A percentile compares a stretch with the other conserved stretches of the same genome.
These are phyloP conservation scores for Fusarium neocosmosporiellum DNA, from an alignment of 2,329 filamentous ascomycete species.

Conservation along the genomic window DNA sequence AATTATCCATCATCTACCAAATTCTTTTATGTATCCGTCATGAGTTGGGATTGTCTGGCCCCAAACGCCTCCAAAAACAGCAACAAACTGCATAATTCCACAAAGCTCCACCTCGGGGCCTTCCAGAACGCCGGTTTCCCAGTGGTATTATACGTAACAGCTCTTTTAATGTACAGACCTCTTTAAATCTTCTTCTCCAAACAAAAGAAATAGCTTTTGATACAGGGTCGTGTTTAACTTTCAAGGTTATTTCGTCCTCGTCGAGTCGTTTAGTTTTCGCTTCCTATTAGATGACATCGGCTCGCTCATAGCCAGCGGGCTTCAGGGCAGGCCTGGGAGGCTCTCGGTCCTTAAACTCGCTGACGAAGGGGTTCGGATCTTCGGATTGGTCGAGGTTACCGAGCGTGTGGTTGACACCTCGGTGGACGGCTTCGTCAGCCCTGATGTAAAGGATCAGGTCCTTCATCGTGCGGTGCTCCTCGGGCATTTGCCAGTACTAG, in stretches of 20 bases:
- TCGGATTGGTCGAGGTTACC: constrained; percentile 85
- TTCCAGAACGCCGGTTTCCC: constrained; percentile 14
- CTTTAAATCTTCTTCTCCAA: background rate
- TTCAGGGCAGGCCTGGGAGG: constrained; percentile 74
- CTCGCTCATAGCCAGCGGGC: constrained; percentile 82
- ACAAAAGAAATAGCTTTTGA: constrained; percentile 3
- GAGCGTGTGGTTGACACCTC: constrained; percentile 96
- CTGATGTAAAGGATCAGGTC: constrained; percentile 90
- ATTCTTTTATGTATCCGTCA: background rate
- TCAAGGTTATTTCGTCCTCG: background rate
- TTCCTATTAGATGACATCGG: constrained; percentile 74
- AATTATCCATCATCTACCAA: background rate
- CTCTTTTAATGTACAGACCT: background rate
- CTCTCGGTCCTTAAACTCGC: constrained; percentile 77
- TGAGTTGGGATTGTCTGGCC: constrained; percentile 27
- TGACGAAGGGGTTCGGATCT: constrained; percentile 94
- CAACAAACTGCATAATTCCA: constrained; percentile 1
- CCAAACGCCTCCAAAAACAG: constrained; percentile 1
- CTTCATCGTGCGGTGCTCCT: constrained; percentile 82
- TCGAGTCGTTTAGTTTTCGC: background rate
- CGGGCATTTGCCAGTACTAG: constrained; percentile 92
- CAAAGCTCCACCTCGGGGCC: background rate
- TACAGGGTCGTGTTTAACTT: constrained; percentile 1
- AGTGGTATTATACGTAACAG: constrained; percentile 23
- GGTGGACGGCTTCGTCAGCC: constrained; percentile 88